Percentiles rank a stretch among this genome's conserved stretches.
phyloP scores from a whole-genome alignment of 306 rosid genomes.

The Mimosa pudica region DNA sequence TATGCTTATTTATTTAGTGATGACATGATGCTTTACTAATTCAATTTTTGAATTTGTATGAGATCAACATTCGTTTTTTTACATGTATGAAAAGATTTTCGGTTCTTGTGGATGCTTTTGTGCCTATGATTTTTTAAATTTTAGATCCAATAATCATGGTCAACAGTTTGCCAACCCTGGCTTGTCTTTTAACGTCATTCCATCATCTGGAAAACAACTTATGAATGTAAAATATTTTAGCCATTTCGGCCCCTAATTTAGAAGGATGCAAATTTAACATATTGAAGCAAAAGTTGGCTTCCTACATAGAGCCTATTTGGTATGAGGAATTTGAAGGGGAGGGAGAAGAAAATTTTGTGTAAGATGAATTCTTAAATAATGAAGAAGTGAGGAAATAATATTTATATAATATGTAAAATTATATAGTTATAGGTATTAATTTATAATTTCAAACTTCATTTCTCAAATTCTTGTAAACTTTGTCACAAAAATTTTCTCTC shows the following conservation, averaged over 20 bases:
- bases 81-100: neutral
- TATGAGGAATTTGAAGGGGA: no score
- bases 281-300: neutral
- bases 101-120: neutral
- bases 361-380: no score
- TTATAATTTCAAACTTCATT: no score
- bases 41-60: neutral
- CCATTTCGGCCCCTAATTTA: neutral
- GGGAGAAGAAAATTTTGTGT: no score
- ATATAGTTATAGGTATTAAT: no score
- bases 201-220: constrained; percentile 13
- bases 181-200: neutral
- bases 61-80: neutral
- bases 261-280: neutral
- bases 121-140: neutral
- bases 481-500: no score
- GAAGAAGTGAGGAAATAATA: no score
- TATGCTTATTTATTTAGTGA: neutral
- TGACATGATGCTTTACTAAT: neutral
- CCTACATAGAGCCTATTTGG: no score
- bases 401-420: no score
- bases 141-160: constrained; percentile 4
- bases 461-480: no score
- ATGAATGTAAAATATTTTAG: constrained; percentile 1
- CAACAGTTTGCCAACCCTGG: neutral